These are phyloP conservation scores for Fennellomyces sp. DNA, from an alignment of 371 early-diverging fungal species.

Conservation along the genomic window DNA sequence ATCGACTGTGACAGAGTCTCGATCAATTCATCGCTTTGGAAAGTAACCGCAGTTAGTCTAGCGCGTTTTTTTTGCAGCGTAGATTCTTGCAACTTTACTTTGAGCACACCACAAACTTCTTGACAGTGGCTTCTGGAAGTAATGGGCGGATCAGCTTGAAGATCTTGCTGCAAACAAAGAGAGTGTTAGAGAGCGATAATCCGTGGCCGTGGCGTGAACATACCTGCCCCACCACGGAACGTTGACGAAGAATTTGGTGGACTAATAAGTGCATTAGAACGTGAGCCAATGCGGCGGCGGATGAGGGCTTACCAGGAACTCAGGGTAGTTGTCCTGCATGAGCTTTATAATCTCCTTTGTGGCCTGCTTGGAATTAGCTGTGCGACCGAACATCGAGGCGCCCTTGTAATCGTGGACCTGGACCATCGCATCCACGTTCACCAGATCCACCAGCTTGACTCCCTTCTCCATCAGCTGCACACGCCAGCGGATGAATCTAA, in stretches of 20 bases:
- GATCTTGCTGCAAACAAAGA: slow-evolving; percentile 37
- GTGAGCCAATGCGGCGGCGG: no score
- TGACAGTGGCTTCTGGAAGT: slow-evolving; percentile 60
- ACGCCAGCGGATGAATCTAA: slow-evolving; percentile 68
- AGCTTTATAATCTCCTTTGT: slow-evolving; percentile 56
- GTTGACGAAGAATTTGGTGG: slow-evolving; percentile 61
- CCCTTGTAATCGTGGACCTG: slow-evolving; percentile 69
- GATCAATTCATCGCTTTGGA: slow-evolving; percentile 16
- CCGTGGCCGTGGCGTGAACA: not conserved
- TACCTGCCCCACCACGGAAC: slow-evolving; percentile 67
- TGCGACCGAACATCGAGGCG: slow-evolving; percentile 53
- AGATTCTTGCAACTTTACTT: slow-evolving; percentile 21
- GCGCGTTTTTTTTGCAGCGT: no score
- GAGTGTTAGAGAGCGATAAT: not conserved
- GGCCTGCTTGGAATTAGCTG: slow-evolving; percentile 52
- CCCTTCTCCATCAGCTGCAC: slow-evolving; percentile 66
- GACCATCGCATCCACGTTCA: slow-evolving; percentile 57
- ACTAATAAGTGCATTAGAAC: slow-evolving; percentile 13
- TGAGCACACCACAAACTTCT: slow-evolving; percentile 61
- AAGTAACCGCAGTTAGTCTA: no score
- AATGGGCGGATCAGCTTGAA: slow-evolving; percentile 58
- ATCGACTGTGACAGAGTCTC: slow-evolving; percentile 18
- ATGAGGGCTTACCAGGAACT: slow-evolving; percentile 58
- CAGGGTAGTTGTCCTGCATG: slow-evolving; percentile 69
- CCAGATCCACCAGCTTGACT: slow-evolving; percentile 52